Conservation (phyloP, 306 rosid species). For the Cyamopsis tetragonoloba region DNA sequence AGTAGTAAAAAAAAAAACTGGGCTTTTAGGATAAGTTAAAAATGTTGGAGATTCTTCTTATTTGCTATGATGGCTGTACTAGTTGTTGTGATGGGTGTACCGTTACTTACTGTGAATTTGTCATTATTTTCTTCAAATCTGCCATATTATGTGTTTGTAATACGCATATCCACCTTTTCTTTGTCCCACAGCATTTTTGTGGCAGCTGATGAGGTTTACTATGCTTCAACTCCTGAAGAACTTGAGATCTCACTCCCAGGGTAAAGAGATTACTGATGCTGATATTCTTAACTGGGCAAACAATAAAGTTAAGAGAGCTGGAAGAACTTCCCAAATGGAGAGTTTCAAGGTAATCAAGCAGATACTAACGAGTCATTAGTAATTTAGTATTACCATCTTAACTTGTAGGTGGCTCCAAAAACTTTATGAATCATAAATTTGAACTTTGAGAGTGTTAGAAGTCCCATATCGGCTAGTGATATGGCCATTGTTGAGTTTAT, state of each 20-base stretch:
- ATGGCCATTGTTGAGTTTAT: no score
- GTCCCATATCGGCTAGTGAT: no score
- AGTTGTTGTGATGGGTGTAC: not conserved
- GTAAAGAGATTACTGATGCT: constrained; percentile 86
- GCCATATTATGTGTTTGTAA: not conserved
- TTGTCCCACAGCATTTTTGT: constrained; percentile 66
- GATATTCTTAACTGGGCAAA: constrained; percentile 95
- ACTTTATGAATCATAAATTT: no score
- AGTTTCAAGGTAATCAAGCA: constrained; percentile 80
- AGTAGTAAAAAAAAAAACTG: not conserved
- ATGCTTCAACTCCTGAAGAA: constrained; percentile 95
- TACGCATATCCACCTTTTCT: constrained; percentile 1
- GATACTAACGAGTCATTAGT: not conserved
- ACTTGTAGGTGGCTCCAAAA: not conserved
- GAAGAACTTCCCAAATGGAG: constrained; percentile 78
- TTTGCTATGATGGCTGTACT: not conserved
- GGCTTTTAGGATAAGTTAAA: not conserved
- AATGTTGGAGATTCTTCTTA: not conserved
- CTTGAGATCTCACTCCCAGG: constrained; percentile 93
- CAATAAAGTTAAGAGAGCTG: constrained; percentile 73
- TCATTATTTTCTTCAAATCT: not conserved
- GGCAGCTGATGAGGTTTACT: constrained; percentile 96
- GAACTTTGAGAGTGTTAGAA: no score
- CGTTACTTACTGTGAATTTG: not conserved
- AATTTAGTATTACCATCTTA: not conserved